Base-by-base conservation (phyloP, 2,329 filamentous ascomycete genomes). In the Fusarium bulbicola region DNA sequence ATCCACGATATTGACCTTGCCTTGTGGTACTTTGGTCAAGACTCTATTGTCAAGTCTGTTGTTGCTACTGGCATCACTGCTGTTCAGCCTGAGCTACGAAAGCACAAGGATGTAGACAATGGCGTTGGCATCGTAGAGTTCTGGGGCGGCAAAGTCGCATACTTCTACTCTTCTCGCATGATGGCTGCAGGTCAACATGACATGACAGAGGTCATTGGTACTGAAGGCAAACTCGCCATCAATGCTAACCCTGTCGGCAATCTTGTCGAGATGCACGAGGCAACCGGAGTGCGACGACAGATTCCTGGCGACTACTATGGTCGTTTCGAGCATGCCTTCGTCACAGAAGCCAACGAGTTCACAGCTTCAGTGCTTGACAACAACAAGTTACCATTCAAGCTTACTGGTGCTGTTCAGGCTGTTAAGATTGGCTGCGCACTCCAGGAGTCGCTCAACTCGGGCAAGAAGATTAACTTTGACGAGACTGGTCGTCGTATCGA, bases 171-270 rank as follows among this genome's bases (percentile, higher is more conserved):
- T 37, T 88, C 85, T 7, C 85, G 91, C n/a, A 92, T 92, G 88
- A 92, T 92, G 88, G 89, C 90, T 0, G 87, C 89, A 1, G 91
- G 91, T 1, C 91, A 92, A 79, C 88, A 92, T 70, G 91, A 92
- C 76, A 88, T 86, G 76, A 92, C 90, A 0, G 90, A 92, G 80
- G 86, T 93, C 68, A 90, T 92, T 62, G 91, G 91, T 14, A 92
- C 91, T 0, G 85, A 87, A 69, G 90, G 91, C 49, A 92, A 92
- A 79, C 77, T 92, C 6, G 81, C 85, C 0, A 83, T 92, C 70
- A 92, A 92, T 74, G 85, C 83, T 24, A 87, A 90, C 72, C 90
- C 90, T 10, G 81, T 83, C 52, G 81, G 80, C 5, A 87, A 86
- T 54, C 82, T 91, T 32, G 86, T 92, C 37, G 86, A 90, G 73